Evolutionary conservation across 257 asterid genomes (phyloP), one percentile per base, ranked within the genome.

Genomic region (Nyctanthes arbortristis): DNA sequence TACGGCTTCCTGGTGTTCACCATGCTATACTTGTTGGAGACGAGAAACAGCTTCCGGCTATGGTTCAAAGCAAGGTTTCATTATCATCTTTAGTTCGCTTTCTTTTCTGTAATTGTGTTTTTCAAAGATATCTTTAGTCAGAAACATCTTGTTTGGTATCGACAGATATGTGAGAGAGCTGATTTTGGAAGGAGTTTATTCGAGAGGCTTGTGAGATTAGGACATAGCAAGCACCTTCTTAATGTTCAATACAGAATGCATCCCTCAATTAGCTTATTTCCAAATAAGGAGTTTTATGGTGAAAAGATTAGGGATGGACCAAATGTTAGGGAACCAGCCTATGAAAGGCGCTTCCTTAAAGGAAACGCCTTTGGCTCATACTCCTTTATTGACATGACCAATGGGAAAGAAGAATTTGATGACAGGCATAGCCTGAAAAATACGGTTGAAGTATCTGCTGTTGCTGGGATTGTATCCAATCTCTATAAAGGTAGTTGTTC

Each of bases 21-120:
- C 93, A 91, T 74, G 95, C 93, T 39, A 49, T 89, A 43, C 93
- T 91, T n/a, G 84, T 89, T 5, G 97, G 97, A 24, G 96, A 91
- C 16, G 93, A 89, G 76, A 74, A 74, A 43, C 97, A 89, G 75
- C 89, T 91, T 32, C 95, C 96, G 8, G 95, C 95, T 18, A 82
- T 84, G 91, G 89, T 87, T 77, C 77, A 72, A 71, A 91, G 95
- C 91, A 61, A 87, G 97, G 97, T 91, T 56, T 8, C 34, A 13
- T 6, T 47, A 18, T 12, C 58, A 27, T 28, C 18, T 36, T 34
- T 3, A 52, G 2, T 40, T 14, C 1, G 9, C 11, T 0, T 12
- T 59, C 20, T 32, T 1, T 43, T 16, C 20, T 7, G 4, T 57
- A n/a, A n/a, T n/a, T n/a, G n/a, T n/a, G n/a, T n/a, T n/a, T n/a